Base-by-base conservation (phyloP, 345 rosid genomes). In the Syzygium aromaticum region DNA sequence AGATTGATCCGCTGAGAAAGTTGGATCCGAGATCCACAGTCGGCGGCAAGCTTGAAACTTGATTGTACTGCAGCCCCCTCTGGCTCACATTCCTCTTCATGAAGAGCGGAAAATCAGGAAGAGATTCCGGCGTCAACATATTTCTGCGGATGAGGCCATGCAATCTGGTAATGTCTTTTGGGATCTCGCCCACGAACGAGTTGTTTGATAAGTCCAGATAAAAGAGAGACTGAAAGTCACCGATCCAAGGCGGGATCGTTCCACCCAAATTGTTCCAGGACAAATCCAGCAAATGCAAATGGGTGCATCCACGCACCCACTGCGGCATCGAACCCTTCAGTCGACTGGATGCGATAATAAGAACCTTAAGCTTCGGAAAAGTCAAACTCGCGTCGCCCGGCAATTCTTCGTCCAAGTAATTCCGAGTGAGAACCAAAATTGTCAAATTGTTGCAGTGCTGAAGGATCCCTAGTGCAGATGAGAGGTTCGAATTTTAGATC, bases 171-270 rank as follows among this genome's bases (percentile, higher is more conserved):
- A 85, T 33, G 33, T 56, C 52, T 57, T 57, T 64, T 16, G 90
- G 88, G 23, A 87, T 84, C 53, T 86, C 85, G 22, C 88, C 90
- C 13, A 52, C 85, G 25, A 89, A 84, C n/a, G 85, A 67, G 84
- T 89, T 89, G 14, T 30, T 40, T 56, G 90, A 87, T 63, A 87
- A 77, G 86, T 87, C 88, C 88, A 89, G 43, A 85, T 84, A 87
- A 46, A 89, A 89, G 9, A 89, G 85, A 57, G 51, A 30, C 16
- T 30, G 43, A 25, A 89, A 87, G 28, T 77, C 14, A 19, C 88
- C 88, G 5, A 89, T 25, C 88, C 90, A 89, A 9, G 28, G 14
- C 2, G 88, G 90, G 63, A 89, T 84, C 17, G 63, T 11, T 19
- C 90, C 88, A 59, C 28, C 28, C 86, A 89, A 77, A 21, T 52